phyloP scores from a whole-genome alignment of 352 stramenopile genomes.

The Phytophthora fragariaefolia region DNA sequence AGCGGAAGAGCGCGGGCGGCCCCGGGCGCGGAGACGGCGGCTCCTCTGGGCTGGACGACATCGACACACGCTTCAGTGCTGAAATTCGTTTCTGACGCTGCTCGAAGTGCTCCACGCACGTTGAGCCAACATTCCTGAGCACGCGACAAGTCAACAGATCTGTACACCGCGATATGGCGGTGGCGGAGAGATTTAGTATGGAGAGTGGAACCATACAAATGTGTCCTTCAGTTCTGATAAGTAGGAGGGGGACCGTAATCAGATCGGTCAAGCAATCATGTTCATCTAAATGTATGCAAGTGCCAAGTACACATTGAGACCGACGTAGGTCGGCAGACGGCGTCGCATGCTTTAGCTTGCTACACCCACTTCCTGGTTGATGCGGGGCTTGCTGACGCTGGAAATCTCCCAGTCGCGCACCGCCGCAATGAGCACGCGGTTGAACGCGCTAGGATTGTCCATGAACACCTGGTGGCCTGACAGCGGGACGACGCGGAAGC shows the following conservation, averaged over 20 bases:
- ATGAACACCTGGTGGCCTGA: slow-evolving; percentile 80
- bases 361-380: background rate
- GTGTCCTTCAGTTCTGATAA: too few relatives aligned
- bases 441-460: slow-evolving; percentile 76
- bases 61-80: background rate
- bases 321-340: background rate
- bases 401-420: slow-evolving; percentile 29
- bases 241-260: background rate
- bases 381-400: background rate
- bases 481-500: slow-evolving; percentile 58
- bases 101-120: background rate
- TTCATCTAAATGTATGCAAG: background rate
- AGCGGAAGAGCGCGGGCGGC: slow-evolving; percentile 25
- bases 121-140: slow-evolving; percentile 15
- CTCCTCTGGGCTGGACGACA: slow-evolving; percentile 18
- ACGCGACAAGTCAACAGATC: background rate
- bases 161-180: too few relatives aligned
- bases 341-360: slow-evolving; percentile 1
- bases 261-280: background rate
- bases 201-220: background rate
- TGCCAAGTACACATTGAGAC: background rate
- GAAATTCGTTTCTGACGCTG: slow-evolving; percentile 25
- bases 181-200: too few relatives aligned
- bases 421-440: slow-evolving; percentile 52
- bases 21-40: slow-evolving; percentile 14